phyloP scores from a whole-genome alignment of 2,329 filamentous ascomycete species.

The Zarea fungicola region DNA sequence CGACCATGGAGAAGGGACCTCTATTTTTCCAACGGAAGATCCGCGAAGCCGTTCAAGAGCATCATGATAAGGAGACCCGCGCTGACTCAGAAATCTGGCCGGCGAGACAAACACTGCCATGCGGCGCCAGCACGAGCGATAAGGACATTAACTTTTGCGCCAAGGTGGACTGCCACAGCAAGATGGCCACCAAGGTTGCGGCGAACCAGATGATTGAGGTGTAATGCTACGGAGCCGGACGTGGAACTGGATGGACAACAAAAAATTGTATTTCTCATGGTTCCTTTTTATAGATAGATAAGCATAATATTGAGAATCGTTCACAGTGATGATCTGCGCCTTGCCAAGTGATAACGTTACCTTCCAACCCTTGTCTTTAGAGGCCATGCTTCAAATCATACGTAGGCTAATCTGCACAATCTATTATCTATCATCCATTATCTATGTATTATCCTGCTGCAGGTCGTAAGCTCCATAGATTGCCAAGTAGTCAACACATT shows the following conservation, averaged over 20 bases:
- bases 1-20: slow-evolving; percentile 53
- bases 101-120: slow-evolving; percentile 33
- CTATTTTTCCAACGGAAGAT: slow-evolving; percentile 51
- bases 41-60: slow-evolving; percentile 42
- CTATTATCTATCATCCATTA: no score
- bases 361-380: no score
- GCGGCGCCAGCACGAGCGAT: slow-evolving; percentile 20
- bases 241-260: no score
- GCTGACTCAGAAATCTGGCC: slow-evolving; percentile 48
- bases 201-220: slow-evolving; percentile 21
- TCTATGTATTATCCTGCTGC: no score
- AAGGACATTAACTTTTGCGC: slow-evolving; percentile 30
- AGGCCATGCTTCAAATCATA: no score
- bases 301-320: background rate
- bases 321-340: background rate
- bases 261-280: background rate
- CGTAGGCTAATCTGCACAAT: no score
- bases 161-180: slow-evolving; percentile 28
- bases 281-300: background rate
- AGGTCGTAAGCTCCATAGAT: no score
- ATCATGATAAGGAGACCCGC: slow-evolving; percentile 41
- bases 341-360: no score
- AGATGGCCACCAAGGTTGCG: slow-evolving; percentile 5
- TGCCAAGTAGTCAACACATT: no score
- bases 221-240: slow-evolving; percentile 8